Percentiles rank a stretch among this genome's conserved stretches.
Conservation (phyloP, 2,329 filamentous ascomycete genomes). For the Graphiopsis chlorocephala region DNA sequence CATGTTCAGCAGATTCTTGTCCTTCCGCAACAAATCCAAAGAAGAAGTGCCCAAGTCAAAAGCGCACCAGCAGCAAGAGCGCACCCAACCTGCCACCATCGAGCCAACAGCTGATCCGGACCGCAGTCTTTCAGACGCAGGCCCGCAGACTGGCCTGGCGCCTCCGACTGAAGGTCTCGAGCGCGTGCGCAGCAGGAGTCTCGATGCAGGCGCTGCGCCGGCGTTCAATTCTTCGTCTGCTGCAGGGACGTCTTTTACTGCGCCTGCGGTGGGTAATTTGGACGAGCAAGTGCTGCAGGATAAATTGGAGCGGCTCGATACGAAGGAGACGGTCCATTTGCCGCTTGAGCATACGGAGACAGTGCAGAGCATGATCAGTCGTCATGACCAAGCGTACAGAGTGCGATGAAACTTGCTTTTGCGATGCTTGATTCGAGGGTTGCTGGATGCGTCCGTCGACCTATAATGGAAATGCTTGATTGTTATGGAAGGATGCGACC, state of each 20-base stretch:
- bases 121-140: slow-evolving; percentile 30
- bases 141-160: slow-evolving; percentile 15
- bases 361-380: slow-evolving; percentile 37
- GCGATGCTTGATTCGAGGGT: background rate
- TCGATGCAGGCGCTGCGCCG: slow-evolving; percentile 10
- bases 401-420: background rate
- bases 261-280: background rate
- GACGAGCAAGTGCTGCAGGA: slow-evolving; percentile 1
- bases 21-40: slow-evolving; percentile 23
- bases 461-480: background rate
- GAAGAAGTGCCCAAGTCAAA: slow-evolving; percentile 16
- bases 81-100: slow-evolving; percentile 15
- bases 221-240: background rate
- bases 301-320: slow-evolving; percentile 29
- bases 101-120: slow-evolving; percentile 24
- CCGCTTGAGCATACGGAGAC: slow-evolving; percentile 31
- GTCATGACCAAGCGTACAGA: slow-evolving; percentile 40
- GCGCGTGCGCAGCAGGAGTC: slow-evolving; percentile 25
- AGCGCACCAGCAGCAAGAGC: slow-evolving; percentile 9
- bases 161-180: background rate
- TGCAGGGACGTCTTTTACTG: background rate
- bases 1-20: slow-evolving; percentile 27
- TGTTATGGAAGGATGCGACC: background rate
- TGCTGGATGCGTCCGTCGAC: background rate
- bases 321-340: slow-evolving; percentile 27